Conservation (phyloP, 306 rosid species). For the Corylus americana region DNA sequence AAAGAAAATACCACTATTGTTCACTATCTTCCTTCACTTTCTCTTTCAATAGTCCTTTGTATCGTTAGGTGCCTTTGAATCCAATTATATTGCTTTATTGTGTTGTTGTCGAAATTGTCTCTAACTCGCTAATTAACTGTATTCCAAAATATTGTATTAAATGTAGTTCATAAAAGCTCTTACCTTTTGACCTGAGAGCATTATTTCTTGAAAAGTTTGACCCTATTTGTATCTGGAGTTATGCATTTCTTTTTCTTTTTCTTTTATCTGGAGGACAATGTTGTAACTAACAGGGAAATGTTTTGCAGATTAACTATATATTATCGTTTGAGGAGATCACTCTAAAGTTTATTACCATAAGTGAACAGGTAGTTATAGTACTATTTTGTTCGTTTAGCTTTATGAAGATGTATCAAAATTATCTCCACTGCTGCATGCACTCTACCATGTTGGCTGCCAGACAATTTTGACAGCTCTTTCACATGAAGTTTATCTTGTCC, state of each 20-base stretch:
- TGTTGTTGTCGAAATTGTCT: neutral
- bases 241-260: neutral
- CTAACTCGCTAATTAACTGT: neutral
- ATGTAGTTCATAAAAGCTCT: neutral
- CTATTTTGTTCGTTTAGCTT: slow-evolving; percentile 15
- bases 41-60: neutral
- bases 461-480: neutral
- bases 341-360: slow-evolving; percentile 76
- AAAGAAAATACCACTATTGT: neutral
- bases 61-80: neutral
- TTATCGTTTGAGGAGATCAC: slow-evolving; percentile 93
- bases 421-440: neutral
- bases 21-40: neutral
- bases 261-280: slow-evolving; percentile 7
- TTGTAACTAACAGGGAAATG: slow-evolving; percentile 30
- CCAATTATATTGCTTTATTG: neutral
- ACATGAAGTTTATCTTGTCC: neutral
- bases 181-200: neutral
- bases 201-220: neutral
- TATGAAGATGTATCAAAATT: slow-evolving; percentile 7
- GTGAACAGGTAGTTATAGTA: slow-evolving; percentile 75
- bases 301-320: slow-evolving; percentile 84
- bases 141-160: neutral
- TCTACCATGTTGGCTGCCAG: neutral
- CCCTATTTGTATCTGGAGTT: neutral